These are phyloP conservation scores for Rozella allomycis DNA, from an alignment of 371 early-diverging fungal genomes.

Conservation along the genomic window DNA sequence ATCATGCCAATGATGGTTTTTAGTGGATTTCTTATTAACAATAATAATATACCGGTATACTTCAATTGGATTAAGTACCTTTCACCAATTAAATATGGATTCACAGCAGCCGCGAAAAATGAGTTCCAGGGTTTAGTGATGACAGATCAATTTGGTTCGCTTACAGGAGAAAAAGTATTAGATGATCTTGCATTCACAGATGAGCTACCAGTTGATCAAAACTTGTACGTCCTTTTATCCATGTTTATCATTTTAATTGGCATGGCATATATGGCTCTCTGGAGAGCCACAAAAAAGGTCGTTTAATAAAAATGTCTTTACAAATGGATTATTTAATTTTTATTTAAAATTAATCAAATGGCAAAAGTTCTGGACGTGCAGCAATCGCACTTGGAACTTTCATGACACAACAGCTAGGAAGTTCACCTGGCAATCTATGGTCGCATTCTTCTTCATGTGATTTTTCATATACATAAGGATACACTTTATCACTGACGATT, in stretches of 20 bases:
- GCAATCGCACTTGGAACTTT: constrained; percentile 82
- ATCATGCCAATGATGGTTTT: constrained; percentile 4
- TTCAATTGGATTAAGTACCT: constrained; percentile 3
- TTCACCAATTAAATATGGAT: constrained; percentile 6
- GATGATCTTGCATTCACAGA: no score
- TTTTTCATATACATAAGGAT: constrained; percentile 24
- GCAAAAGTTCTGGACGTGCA: constrained; percentile 12
- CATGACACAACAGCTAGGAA: constrained; percentile 83
- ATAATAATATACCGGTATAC: no score
- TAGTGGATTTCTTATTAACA: no score
- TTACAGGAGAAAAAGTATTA: no score
- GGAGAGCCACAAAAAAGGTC: no score
- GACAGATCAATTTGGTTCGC: no score
- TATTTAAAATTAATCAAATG: neutral
- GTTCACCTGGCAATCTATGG: constrained; percentile 79
- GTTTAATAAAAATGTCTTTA: no score
- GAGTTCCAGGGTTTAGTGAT: constrained; percentile 30
- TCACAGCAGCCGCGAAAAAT: constrained; percentile 22
- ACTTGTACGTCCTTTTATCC: no score
- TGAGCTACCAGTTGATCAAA: no score
- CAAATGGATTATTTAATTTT: neutral
- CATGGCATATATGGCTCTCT: no score
- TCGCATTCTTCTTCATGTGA: constrained; percentile 18
- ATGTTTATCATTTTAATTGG: no score
- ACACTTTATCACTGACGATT: constrained; percentile 30